These are phyloP conservation scores for Quercus lobata DNA, from an alignment of 331 rosid species.

Conservation along the genomic window DNA sequence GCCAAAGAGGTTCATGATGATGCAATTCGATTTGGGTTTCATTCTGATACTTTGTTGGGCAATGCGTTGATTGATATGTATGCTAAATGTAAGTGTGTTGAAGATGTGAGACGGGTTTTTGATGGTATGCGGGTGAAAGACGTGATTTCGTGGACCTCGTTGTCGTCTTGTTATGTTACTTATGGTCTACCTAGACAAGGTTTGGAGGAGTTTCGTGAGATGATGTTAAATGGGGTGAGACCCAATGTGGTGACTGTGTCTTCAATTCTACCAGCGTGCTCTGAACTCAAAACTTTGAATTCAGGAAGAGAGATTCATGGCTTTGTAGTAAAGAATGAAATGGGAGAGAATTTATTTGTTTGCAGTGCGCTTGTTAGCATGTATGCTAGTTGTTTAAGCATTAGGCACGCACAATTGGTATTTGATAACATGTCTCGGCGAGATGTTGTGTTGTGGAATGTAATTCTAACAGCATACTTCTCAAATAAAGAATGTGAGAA, in stretches of 20 bases:
- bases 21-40: conserved; percentile 27
- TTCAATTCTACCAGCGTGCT: conserved; percentile 38
- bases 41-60: conserved; percentile 29
- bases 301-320: conserved; percentile 51
- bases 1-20: conserved; percentile 34
- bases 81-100: conserved; percentile 32
- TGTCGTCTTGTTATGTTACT: conserved; percentile 32
- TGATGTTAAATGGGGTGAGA: conserved; percentile 35
- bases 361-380: conserved; percentile 41
- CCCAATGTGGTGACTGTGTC: conserved; percentile 33
- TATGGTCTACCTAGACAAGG: conserved; percentile 29
- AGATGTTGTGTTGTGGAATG: conserved; percentile 58
- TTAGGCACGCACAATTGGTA: conserved; percentile 30
- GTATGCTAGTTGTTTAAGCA: conserved; percentile 45
- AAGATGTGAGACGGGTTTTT: conserved; percentile 37
- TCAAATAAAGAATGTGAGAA: conserved; percentile 31
- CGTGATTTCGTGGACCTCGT: conserved; percentile 43
- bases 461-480: conserved; percentile 40
- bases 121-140: conserved; percentile 31
- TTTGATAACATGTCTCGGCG: conserved; percentile 45
- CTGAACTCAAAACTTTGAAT: conserved; percentile 39
- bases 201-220: conserved; percentile 25
- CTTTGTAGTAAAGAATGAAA: conserved; percentile 34
- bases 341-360: conserved; percentile 40
- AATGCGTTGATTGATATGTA: conserved; percentile 44